Evolutionary conservation across 257 asterid genomes (phyloP).

Genomic region (Nemophila menziesii): DNA sequence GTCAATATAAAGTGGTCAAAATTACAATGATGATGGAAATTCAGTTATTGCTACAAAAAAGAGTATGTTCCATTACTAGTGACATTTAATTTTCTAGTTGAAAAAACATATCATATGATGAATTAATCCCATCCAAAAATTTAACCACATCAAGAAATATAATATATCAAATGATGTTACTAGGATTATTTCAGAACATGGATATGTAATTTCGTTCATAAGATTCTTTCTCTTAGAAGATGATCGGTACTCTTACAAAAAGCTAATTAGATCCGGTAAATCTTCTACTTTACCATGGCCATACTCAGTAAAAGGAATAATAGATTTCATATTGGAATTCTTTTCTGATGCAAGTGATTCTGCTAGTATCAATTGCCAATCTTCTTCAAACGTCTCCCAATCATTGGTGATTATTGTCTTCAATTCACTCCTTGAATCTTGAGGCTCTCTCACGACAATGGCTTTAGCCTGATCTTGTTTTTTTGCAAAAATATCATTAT

Average conservation of each 20-base stretch:
- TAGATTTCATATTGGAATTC: constrained; percentile 12
- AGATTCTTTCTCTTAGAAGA: too few relatives aligned
- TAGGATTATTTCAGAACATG: too few relatives aligned
- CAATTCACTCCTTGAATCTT: neutral
- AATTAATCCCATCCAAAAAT: too few relatives aligned
- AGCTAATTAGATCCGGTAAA: constrained; percentile 32
- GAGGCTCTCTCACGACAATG: neutral
- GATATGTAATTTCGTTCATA: too few relatives aligned
- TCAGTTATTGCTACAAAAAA: too few relatives aligned
- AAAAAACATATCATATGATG: too few relatives aligned
- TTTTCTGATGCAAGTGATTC: neutral
- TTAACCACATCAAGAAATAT: too few relatives aligned
- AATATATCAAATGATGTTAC: too few relatives aligned
- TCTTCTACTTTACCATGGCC: constrained; percentile 10
- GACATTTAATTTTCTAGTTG: too few relatives aligned
- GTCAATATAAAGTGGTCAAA: too few relatives aligned
- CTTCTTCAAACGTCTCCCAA: constrained; percentile 37
- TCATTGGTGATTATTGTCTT: constrained; percentile 20
- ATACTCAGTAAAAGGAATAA: neutral
- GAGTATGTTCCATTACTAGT: too few relatives aligned
- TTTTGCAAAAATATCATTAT: neutral
- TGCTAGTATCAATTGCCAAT: constrained; percentile 4
- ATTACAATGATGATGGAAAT: too few relatives aligned
- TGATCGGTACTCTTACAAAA: neutral
- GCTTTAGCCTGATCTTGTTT: constrained; percentile 6